Percentiles rank a stretch among this genome's conserved stretches.
Conservation (phyloP, 2,329 filamentous ascomycete genomes). For the Echinosphaeria canescens region DNA sequence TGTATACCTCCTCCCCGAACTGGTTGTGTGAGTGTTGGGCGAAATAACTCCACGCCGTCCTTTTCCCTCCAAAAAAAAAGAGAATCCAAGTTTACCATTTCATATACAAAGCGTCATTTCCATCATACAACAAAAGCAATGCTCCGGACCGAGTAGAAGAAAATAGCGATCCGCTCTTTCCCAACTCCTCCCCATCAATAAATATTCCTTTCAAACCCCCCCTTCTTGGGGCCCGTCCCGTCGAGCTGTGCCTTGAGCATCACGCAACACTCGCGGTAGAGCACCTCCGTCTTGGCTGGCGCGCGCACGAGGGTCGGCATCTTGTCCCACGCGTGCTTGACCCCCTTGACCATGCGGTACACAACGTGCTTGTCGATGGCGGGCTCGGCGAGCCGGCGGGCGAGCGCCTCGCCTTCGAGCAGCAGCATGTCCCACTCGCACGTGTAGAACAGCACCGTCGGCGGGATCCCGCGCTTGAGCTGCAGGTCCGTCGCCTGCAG, state of each 20-base stretch:
- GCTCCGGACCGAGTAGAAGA: too few species aligned
- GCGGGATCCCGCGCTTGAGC: slow-evolving; percentile 21
- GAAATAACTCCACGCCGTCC: too few species aligned
- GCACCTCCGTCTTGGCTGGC: slow-evolving; percentile 23
- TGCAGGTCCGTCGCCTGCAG: slow-evolving; percentile 29
- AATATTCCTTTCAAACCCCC: slow-evolving; percentile 15
- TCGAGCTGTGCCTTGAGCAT: slow-evolving; percentile 24
- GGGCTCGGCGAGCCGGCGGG: slow-evolving; percentile 25
- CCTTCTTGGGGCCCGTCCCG: too few species aligned
- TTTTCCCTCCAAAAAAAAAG: too few species aligned
- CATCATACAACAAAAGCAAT: too few species aligned
- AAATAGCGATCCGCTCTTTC: too few species aligned
- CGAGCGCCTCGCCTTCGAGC: slow-evolving; percentile 35
- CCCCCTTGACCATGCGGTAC: slow-evolving; percentile 33
- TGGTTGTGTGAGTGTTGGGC: too few species aligned
- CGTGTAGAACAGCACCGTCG: slow-evolving; percentile 32
- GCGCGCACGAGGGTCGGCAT: slow-evolving; percentile 34
- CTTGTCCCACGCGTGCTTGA: slow-evolving; percentile 46
- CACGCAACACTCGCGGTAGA: slow-evolving; percentile 30
- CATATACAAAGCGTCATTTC: too few species aligned
- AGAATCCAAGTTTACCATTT: too few species aligned
- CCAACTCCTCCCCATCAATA: too few species aligned
- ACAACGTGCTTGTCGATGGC: slow-evolving; percentile 30
- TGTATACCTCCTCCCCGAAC: too few species aligned
- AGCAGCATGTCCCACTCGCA: slow-evolving; percentile 48